Evolutionary conservation across 2,329 filamentous ascomycete species (phyloP).

Genomic region (Xylariales sp.): DNA sequence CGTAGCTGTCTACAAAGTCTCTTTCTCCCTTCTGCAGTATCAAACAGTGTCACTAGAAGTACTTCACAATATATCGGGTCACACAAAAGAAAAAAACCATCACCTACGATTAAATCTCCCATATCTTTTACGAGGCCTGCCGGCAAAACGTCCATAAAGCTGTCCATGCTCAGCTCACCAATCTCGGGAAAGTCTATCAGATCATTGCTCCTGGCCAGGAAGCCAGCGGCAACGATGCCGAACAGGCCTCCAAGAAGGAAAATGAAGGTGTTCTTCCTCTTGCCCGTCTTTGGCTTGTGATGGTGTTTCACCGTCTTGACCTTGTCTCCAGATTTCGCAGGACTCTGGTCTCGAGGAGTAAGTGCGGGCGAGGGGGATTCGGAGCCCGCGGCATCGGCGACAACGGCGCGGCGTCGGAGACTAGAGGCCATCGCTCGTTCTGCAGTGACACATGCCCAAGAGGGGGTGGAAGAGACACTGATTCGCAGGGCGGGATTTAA

Average conservation of each 20-base stretch:
- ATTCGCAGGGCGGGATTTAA: too few species aligned
- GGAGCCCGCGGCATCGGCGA: constrained; percentile 19
- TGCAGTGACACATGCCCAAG: constrained; percentile 20
- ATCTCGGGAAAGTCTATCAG: constrained; percentile 75
- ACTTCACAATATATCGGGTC: neutral
- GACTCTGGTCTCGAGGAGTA: constrained; percentile 27
- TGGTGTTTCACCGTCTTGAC: constrained; percentile 37
- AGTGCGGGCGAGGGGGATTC: constrained; percentile 22
- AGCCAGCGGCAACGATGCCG: constrained; percentile 80
- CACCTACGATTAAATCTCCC: constrained; percentile 72
- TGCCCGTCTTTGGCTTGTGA: constrained; percentile 49
- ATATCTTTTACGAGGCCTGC: constrained; percentile 83
- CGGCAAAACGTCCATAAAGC: constrained; percentile 80
- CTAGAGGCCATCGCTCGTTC: constrained; percentile 24
- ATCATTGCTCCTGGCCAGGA: constrained; percentile 86
- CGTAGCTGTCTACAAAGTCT: constrained; percentile 78
- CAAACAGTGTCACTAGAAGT: constrained; percentile 3
- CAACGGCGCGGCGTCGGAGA: constrained; percentile 23
- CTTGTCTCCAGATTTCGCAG: constrained; percentile 27
- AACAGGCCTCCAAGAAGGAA: constrained; percentile 88
- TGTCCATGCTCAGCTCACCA: constrained; percentile 76
- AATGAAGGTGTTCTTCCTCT: constrained; percentile 74
- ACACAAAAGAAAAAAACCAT: neutral
- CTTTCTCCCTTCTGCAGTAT: constrained; percentile 69
- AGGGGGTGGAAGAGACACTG: too few species aligned